Conservation (phyloP, 305 asterid genomes). For the Fraxinus floribunda region DNA sequence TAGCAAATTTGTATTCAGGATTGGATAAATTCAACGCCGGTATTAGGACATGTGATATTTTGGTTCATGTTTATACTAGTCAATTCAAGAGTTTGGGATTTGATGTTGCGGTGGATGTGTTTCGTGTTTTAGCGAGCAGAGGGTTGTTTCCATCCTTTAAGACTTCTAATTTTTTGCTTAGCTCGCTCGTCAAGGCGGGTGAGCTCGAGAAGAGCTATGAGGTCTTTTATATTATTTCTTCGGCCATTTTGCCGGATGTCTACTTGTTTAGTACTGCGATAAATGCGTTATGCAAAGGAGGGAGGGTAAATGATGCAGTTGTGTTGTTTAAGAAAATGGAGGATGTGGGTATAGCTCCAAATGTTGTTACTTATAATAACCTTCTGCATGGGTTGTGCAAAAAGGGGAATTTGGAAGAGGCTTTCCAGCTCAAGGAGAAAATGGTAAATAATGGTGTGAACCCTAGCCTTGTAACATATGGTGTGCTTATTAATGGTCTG, state of each 20-base stretch:
- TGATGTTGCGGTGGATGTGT: slow-evolving; percentile 53
- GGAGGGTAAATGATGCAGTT: slow-evolving; percentile 57
- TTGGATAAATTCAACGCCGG: slow-evolving; percentile 31
- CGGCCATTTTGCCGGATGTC: slow-evolving; percentile 57
- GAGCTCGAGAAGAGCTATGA: slow-evolving; percentile 55
- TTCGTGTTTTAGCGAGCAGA: slow-evolving; percentile 43
- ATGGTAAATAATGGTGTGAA: slow-evolving; percentile 62
- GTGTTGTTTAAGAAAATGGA: slow-evolving; percentile 63
- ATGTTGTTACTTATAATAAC: slow-evolving; percentile 72
- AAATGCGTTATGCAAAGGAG: slow-evolving; percentile 66
- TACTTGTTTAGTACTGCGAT: slow-evolving; percentile 69
- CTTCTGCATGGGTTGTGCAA: slow-evolving; percentile 75
- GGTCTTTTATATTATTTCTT: slow-evolving; percentile 50
- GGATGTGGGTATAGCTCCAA: slow-evolving; percentile 56
- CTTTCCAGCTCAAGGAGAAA: slow-evolving; percentile 60
- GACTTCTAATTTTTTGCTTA: slow-evolving; percentile 71
- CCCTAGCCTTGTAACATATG: slow-evolving; percentile 65
- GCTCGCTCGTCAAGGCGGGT: slow-evolving; percentile 63
- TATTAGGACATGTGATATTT: slow-evolving; percentile 56
- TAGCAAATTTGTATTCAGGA: slow-evolving; percentile 41
- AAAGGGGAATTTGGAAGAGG: slow-evolving; percentile 51
- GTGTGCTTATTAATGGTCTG: slow-evolving; percentile 71
- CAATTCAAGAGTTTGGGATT: slow-evolving; percentile 52
- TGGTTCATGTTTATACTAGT: slow-evolving; percentile 68
- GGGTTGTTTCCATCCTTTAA: slow-evolving; percentile 70